Conservation (phyloP, 2,329 filamentous ascomycete genomes). For the Hymenoscyphus fraxineus region DNA sequence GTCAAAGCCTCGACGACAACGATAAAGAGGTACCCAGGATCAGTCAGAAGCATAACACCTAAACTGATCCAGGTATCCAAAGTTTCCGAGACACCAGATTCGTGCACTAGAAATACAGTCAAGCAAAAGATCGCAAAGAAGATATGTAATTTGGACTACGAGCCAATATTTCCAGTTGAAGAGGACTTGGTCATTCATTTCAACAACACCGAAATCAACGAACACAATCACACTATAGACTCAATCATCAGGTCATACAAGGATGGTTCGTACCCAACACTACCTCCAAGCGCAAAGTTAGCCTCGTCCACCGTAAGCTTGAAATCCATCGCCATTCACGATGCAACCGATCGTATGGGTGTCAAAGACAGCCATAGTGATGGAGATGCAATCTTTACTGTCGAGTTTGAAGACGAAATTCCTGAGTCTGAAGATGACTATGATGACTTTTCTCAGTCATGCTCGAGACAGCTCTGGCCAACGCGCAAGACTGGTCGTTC, state of each 20-base stretch:
- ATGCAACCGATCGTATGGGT: constrained; percentile 1
- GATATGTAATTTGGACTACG: constrained; percentile 13
- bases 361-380: background rate
- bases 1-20: constrained; percentile 33
- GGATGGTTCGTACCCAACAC: constrained; percentile 37
- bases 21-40: constrained; percentile 31
- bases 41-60: background rate
- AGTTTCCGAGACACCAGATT: background rate
- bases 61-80: background rate
- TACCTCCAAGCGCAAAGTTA: constrained; percentile 3
- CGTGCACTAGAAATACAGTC: background rate
- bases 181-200: constrained; percentile 58
- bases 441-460: background rate
- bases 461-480: background rate
- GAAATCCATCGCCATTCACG: constrained; percentile 3
- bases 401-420: constrained; percentile 5
- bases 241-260: constrained; percentile 46
- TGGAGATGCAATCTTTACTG: background rate
- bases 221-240: constrained; percentile 42
- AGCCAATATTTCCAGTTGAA: constrained; percentile 47
- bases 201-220: constrained; percentile 37
- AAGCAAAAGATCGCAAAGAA: background rate
- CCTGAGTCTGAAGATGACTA: constrained; percentile 7
- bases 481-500: constrained; percentile 3
- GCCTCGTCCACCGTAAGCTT: constrained; percentile 7